Evolutionary conservation across 2,329 filamentous ascomycete species (phyloP).

Genomic region (Sarocladiaceae sp.): DNA sequence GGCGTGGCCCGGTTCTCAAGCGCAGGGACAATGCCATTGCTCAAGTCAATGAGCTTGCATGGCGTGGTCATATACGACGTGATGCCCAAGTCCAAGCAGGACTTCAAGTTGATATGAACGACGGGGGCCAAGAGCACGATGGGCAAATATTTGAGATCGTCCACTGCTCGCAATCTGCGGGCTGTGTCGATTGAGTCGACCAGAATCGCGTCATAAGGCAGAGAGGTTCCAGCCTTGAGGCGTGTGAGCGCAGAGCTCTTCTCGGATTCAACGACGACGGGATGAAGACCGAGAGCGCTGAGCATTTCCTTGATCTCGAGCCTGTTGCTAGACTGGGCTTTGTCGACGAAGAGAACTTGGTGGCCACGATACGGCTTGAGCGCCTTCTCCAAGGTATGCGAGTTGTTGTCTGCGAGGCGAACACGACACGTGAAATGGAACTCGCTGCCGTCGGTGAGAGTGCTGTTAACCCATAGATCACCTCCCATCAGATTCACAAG

Average conservation of each 20-base stretch:
- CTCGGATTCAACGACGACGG: slow-evolving; percentile 79
- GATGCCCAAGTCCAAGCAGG: slow-evolving; percentile 88
- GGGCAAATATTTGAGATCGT: slow-evolving; percentile 96
- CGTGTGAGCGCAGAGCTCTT: slow-evolving; percentile 56
- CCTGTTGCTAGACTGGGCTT: slow-evolving; percentile 74
- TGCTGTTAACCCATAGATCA: slow-evolving; percentile 92
- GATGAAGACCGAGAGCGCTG: slow-evolving; percentile 71
- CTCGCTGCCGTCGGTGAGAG: slow-evolving; percentile 84
- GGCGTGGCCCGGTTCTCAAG: slow-evolving; percentile 90
- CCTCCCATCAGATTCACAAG: slow-evolving; percentile 95
- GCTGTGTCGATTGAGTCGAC: slow-evolving; percentile 93
- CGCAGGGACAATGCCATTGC: slow-evolving; percentile 93
- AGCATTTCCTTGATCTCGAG: slow-evolving; percentile 77
- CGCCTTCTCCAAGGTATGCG: slow-evolving; percentile 74
- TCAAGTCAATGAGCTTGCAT: slow-evolving; percentile 87
- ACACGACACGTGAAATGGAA: slow-evolving; percentile 97
- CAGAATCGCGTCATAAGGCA: slow-evolving; percentile 90
- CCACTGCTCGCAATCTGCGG: slow-evolving; percentile 76
- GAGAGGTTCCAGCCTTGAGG: slow-evolving; percentile 49
- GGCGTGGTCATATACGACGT: slow-evolving; percentile 99
- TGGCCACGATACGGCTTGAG: slow-evolving; percentile 89
- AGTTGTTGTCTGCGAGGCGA: slow-evolving; percentile 74
- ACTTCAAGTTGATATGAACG: slow-evolving; percentile 89
- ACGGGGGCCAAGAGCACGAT: slow-evolving; percentile 87
- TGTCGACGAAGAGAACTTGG: slow-evolving; percentile 91